Base-by-base conservation (phyloP, 2,329 filamentous ascomycete genomes). In the Escovopsis weberi region DNA sequence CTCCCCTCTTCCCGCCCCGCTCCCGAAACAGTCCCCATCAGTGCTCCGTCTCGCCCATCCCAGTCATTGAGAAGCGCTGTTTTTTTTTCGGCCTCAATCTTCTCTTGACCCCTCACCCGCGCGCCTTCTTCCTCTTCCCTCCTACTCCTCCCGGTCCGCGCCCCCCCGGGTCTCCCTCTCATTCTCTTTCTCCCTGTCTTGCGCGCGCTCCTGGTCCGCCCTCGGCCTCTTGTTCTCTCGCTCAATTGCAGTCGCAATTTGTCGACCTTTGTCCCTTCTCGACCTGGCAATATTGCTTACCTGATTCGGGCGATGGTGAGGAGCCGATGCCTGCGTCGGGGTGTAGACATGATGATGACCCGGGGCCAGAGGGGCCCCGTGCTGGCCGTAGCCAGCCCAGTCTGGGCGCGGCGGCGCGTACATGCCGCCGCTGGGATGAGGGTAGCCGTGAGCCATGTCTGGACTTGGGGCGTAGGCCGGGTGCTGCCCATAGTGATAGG, bases 391-490 rank as follows among this genome's bases (percentile, higher is more conserved):
- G 45, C 70, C 73, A 45, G 70, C 70, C 83, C 83, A 88, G 61
- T 88, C 82, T 48, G 82, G 82, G 48, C 83, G 78, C 47, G 76
- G 69, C 57, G 78, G 74, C n/a, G 68, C 67, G 55, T 85, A 85
- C 61, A 85, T 72, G 51, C 71, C 69, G 49, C 70, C 63, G 52
- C 70, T 70, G 53, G 61, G 74, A 66, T 78, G 78, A 46, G 72
- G 69, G 55, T 87, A 86, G 55, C 74, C 75, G 55, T 93, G 84
- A 55, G 80, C 71, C 83, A 94, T 91, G 54, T 94, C 85, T 71
- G 87, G 82, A 51, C 79, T 80, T 45, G 83, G 78, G 45, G 78
- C 78, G 66, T 95, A 95, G 33, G 88, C 85, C 53, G 87, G 89
- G 64, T 94, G 93, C 61, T 83, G 80, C 48, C 72, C 69, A 56